Conservation (phyloP, 768 basidiomycete species). For the Fistulinella prunicolor region DNA sequence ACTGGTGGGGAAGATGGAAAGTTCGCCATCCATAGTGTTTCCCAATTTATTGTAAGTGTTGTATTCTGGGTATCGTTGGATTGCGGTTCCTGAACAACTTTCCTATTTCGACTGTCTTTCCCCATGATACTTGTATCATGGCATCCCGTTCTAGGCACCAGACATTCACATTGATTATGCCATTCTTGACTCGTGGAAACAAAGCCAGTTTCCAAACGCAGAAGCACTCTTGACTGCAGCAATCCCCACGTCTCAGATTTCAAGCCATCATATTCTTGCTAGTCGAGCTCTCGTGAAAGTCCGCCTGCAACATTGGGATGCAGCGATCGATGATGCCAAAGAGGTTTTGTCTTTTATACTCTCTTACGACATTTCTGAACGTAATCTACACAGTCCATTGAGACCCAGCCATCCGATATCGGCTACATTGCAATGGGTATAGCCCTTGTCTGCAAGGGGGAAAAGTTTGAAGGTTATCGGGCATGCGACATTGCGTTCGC, state of each 20-base stretch:
- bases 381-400: neutral
- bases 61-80: neutral
- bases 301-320: conserved; percentile 3
- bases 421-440: conserved; percentile 6
- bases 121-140: no score
- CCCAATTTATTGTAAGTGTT: neutral
- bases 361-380: neutral
- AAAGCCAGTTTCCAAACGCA: neutral
- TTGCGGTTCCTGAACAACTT: neutral
- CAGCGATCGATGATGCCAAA: conserved; percentile 2
- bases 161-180: neutral
- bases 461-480: neutral
- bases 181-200: neutral
- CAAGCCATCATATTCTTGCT: neutral
- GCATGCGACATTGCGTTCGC: conserved; percentile 5
- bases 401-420: neutral
- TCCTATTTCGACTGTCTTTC: neutral
- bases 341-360: neutral
- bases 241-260: neutral
- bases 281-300: conserved; percentile 1
- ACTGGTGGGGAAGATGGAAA: neutral
- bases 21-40: neutral
- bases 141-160: neutral
- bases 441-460: neutral
- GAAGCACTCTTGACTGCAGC: neutral